Percentiles rank a stretch among this genome's conserved stretches.
phyloP scores from a whole-genome alignment of 2,329 filamentous ascomycete species.

The Colletotrichum caudatum region DNA sequence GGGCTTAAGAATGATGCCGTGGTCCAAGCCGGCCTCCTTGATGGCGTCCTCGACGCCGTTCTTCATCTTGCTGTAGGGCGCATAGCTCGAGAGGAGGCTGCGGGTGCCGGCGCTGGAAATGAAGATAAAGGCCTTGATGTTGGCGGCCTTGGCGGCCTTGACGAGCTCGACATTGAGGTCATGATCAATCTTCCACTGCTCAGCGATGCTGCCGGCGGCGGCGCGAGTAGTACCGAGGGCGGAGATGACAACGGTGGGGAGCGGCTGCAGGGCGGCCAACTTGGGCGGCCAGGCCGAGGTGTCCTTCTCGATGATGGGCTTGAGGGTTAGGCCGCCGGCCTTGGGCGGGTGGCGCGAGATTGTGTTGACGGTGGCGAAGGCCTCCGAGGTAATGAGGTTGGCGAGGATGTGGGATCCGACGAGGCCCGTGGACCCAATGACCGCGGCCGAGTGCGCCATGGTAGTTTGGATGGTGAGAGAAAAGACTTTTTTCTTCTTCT shows the following conservation, averaged over 20 bases:
- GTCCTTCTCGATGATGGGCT: constrained; percentile 75
- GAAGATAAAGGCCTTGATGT: constrained; percentile 81
- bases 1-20: constrained; percentile 79
- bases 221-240: constrained; percentile 84
- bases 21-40: constrained; percentile 78
- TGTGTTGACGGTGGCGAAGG: constrained; percentile 68
- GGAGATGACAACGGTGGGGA: constrained; percentile 77
- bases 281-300: constrained; percentile 74
- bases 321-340: constrained; percentile 60
- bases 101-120: constrained; percentile 71
- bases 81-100: constrained; percentile 54
- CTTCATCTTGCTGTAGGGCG: constrained; percentile 79
- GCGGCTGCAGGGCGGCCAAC: constrained; percentile 66
- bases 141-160: constrained; percentile 77
- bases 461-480: too few relatives aligned
- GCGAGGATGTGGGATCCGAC: constrained; percentile 80
- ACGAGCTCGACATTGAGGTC: constrained; percentile 87
- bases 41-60: constrained; percentile 86
- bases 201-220: constrained; percentile 78
- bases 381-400: constrained; percentile 67
- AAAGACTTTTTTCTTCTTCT: neutral
- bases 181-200: constrained; percentile 89
- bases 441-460: constrained; percentile 42
- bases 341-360: constrained; percentile 75
- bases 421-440: constrained; percentile 76